Evolutionary conservation across 169 alveolate genomes (phyloP).

Genomic region (Eimeria zaria): DNA sequence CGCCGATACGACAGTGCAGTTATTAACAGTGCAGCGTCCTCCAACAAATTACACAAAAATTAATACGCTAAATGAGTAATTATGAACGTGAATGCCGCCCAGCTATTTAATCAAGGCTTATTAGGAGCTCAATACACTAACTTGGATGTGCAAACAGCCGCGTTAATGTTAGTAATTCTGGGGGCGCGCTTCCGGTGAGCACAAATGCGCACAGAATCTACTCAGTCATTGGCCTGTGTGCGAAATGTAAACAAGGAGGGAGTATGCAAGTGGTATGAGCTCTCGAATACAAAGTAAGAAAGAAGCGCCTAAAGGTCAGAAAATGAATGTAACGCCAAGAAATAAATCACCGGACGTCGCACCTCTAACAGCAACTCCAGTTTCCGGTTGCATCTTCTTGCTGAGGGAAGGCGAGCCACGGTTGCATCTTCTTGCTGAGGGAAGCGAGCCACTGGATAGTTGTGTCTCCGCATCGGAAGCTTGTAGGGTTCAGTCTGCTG

Average conservation of each 20-base stretch:
- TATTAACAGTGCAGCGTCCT: too few relatives aligned
- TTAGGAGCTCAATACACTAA: too few relatives aligned
- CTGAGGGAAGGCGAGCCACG: background rate
- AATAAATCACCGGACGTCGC: background rate
- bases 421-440: background rate
- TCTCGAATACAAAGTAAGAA: background rate
- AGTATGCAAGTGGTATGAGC: background rate
- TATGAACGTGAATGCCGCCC: too few relatives aligned
- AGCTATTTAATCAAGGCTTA: too few relatives aligned
- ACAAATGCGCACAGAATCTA: background rate
- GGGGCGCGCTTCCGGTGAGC: background rate
- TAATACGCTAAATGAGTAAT: too few relatives aligned
- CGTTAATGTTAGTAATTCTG: background rate
- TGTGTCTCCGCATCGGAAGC: background rate
- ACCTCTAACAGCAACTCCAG: background rate
- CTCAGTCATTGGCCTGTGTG: background rate
- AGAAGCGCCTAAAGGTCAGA: background rate
- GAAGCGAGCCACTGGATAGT: background rate
- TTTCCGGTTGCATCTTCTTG: too few relatives aligned
- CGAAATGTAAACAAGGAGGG: background rate
- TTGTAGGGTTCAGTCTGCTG: background rate
- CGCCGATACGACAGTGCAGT: too few relatives aligned
- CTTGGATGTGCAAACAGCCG: background rate
- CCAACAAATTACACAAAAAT: too few relatives aligned
- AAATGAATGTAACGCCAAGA: background rate